Conservation (phyloP, 2,329 filamentous ascomycete species). For the Hirsutella rhossiliensis region DNA sequence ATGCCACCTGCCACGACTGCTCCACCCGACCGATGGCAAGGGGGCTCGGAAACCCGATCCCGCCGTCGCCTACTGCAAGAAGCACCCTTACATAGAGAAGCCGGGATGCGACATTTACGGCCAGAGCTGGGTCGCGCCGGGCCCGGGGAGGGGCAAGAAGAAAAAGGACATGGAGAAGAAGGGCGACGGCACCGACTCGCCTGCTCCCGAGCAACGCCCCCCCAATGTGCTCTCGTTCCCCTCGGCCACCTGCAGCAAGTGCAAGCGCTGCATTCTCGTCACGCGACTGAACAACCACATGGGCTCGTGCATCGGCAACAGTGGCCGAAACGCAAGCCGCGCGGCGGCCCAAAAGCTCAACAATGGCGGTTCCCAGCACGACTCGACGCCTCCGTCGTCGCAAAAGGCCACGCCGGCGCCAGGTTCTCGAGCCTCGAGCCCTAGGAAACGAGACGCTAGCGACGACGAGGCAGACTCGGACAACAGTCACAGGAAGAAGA, state of each 20-base stretch:
- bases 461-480: conserved; percentile 43
- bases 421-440: conserved; percentile 39
- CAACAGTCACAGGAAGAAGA: conserved; percentile 44
- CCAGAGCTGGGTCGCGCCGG: conserved; percentile 65
- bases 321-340: conserved; percentile 48
- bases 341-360: conserved; percentile 52
- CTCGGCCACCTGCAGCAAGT: conserved; percentile 55
- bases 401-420: conserved; percentile 50
- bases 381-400: conserved; percentile 47
- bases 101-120: conserved; percentile 71
- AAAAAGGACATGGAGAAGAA: conserved; percentile 65
- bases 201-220: conserved; percentile 41
- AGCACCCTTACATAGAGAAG: conserved; percentile 65
- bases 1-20: conserved; percentile 62
- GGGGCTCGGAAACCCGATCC: conserved; percentile 55
- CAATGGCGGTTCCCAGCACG: conserved; percentile 42
- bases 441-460: conserved; percentile 44
- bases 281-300: conserved; percentile 57
- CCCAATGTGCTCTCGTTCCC: conserved; percentile 52
- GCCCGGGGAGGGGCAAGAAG: conserved; percentile 61
- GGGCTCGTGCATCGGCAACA: conserved; percentile 56
- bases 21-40: conserved; percentile 60
- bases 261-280: conserved; percentile 53
- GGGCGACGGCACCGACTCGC: conserved; percentile 33
- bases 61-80: conserved; percentile 63